Evolutionary conservation across 129 eudicot species (phyloP), one percentile per base, ranked within the genome.

Genomic region (Artemisia tridentata): DNA sequence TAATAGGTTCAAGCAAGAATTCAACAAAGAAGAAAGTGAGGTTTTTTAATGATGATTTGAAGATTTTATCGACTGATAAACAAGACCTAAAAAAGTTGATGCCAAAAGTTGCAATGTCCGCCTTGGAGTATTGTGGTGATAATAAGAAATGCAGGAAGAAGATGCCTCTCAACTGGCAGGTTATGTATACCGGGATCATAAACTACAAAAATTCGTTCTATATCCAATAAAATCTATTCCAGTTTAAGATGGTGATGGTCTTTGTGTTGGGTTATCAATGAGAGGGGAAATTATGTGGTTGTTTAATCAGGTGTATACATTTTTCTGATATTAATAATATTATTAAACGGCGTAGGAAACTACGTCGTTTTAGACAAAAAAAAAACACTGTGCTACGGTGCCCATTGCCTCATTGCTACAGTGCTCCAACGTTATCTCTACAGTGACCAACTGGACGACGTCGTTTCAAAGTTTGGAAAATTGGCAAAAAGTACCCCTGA

Each of bases 121-220:
- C 38, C 16, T 63, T 58, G 18, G 73, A 69, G 5, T 50, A 69
- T 25, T 65, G 48, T 13, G 75, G 54, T 15, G 82, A 65, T 69
- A 78, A 78, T 3, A 70, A 55, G 63, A 84, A 79, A 57, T 50
- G 75, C 67, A 82, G 81, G 62, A 76, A 68, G 50, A 60, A 68
- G 5, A 82, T 88, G 90, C 97, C 97, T 23, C 84, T 80, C 47
- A 91, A 91, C 65, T 81, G 97, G 96, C 91, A 85, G 73, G 88
- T 69, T 72, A 75, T 88, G 88, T 91, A 91, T 65, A 84, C 78
- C 84, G 96, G 97, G 75, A 85, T 88, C 73, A 58, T 91, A 66
- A 70, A 84, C 68, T 50, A 71, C 75, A 86, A 76, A 79, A 84
- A 84, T 77, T 69, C 82, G 25, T 34, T 59, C 64, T 60, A 61